Evolutionary conservation across 2,329 filamentous ascomycete species (phyloP), one percentile per base, ranked within the genome.

Genomic region (Thelonectria olida): DNA sequence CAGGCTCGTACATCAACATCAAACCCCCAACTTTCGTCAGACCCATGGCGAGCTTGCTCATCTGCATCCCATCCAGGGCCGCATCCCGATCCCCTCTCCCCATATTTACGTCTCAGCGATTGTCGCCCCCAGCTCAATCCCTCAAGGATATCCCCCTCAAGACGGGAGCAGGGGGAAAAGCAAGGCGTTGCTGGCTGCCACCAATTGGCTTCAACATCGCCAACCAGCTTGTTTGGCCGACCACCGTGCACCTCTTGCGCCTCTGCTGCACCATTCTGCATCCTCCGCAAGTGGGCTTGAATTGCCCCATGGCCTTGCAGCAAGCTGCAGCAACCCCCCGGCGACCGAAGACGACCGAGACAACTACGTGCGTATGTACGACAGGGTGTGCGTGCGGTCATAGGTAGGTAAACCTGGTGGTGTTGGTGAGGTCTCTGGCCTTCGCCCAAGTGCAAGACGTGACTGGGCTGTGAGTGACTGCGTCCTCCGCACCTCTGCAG

Each of bases 231-330:
- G 20, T 54, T 39, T 55, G 45, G 45, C 27, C 44, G 31, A 22
- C 52, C 58, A 61, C 53, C 58, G 52, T 61, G 58, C 47, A 34
- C 51, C 56, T 58, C 28, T 61, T 61, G 39, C 47, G 25, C 41
- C 57, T 39, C 45, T 48, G 22, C 39, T 61, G 58, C 31, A 22
- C 23, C 45, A 34, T 48, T 34, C 45, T 55, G 58, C 47, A 51
- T 20, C 47, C 19, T 58, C 48, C 28, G 45, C 44, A 51, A 45
- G 50, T 59, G 49, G 56, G 45, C 50, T 54, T 38, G 36, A 15
- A n/a, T 20, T 31, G 57, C 42, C 36, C 50, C 51, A 50, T 36
- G 56, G 36, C 28, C 15, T 20, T 60, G 45, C 45, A 60, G 57
- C 44, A 60, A 60, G 49, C 38, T 54, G 44, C 44, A 50, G 57